phyloP scores from a whole-genome alignment of 2,329 filamentous ascomycete species.

The Diaporthe batatas region DNA sequence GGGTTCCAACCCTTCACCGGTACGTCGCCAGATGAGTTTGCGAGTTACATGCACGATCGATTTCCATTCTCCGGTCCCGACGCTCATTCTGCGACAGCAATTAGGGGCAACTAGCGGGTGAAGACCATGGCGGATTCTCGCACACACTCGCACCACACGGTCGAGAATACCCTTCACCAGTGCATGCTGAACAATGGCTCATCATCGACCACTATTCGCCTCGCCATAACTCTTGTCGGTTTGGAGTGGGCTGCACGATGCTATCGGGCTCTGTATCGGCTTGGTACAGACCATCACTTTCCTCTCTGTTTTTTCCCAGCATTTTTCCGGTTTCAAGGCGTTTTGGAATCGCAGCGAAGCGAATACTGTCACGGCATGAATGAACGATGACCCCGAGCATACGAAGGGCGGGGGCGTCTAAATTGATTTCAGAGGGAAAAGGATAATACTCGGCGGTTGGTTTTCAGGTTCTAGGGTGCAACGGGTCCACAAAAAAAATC shows the following conservation, averaged over 20 bases:
- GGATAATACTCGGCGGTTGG: slow-evolving; percentile 25
- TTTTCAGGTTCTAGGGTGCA: slow-evolving; percentile 19
- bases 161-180: background rate
- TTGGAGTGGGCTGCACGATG: background rate
- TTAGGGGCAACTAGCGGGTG: slow-evolving; percentile 50
- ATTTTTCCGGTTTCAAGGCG: slow-evolving; percentile 35
- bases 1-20: slow-evolving; percentile 61
- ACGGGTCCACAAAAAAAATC: slow-evolving; percentile 29
- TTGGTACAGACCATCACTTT: slow-evolving; percentile 2
- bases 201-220: background rate
- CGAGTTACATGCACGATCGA: slow-evolving; percentile 59
- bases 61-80: slow-evolving; percentile 64
- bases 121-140: slow-evolving; percentile 31
- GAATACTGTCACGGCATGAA: slow-evolving; percentile 35
- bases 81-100: slow-evolving; percentile 64
- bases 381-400: slow-evolving; percentile 42
- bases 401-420: slow-evolving; percentile 41
- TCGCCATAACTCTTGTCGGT: background rate
- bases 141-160: slow-evolving; percentile 5
- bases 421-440: slow-evolving; percentile 35
- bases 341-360: slow-evolving; percentile 38
- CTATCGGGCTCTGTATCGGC: background rate
- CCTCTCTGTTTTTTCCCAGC: slow-evolving; percentile 25
- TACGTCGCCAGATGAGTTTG: slow-evolving; percentile 58
- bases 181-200: slow-evolving; percentile 1